Percentiles rank a stretch among this genome's conserved stretches.
phyloP scores from a whole-genome alignment of 1,139 yeast genomes.

The Zygosaccharomyces pseudobailii region DNA sequence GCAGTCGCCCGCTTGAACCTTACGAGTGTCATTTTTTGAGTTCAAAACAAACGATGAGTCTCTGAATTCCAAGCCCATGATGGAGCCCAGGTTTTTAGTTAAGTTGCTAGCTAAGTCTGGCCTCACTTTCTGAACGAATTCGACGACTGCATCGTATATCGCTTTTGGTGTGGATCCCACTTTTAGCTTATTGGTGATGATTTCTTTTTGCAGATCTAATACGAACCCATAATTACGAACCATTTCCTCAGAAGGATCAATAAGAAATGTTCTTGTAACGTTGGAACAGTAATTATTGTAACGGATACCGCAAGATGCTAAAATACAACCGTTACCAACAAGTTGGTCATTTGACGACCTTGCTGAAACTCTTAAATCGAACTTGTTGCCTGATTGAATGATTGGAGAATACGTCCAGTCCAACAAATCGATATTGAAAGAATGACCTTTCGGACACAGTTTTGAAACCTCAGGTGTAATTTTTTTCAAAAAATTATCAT shows the following conservation, averaged over 20 bases:
- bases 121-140: slow-evolving; percentile 50
- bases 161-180: slow-evolving; percentile 65
- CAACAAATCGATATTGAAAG: slow-evolving; percentile 68
- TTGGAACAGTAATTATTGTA: slow-evolving; percentile 89
- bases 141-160: slow-evolving; percentile 60
- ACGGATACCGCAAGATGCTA: slow-evolving; percentile 80
- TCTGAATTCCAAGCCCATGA: slow-evolving; percentile 86
- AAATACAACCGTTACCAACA: slow-evolving; percentile 73
- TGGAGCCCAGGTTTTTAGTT: slow-evolving; percentile 82
- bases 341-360: slow-evolving; percentile 63
- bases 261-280: slow-evolving; percentile 79
- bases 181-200: slow-evolving; percentile 50
- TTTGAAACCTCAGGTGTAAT: slow-evolving; percentile 49
- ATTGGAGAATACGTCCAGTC: slow-evolving; percentile 97
- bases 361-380: slow-evolving; percentile 82
- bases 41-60: slow-evolving; percentile 74
- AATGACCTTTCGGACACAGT: slow-evolving; percentile 41
- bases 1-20: slow-evolving; percentile 66
- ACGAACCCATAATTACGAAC: slow-evolving; percentile 76
- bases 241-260: slow-evolving; percentile 81
- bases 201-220: slow-evolving; percentile 60
- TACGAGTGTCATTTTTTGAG: slow-evolving; percentile 60
- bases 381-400: slow-evolving; percentile 82
- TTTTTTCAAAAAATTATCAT: slow-evolving; percentile 63
- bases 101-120: slow-evolving; percentile 65